Base-by-base conservation (phyloP, 1,139 yeast species). In the Suhomyces choctaworum region DNA sequence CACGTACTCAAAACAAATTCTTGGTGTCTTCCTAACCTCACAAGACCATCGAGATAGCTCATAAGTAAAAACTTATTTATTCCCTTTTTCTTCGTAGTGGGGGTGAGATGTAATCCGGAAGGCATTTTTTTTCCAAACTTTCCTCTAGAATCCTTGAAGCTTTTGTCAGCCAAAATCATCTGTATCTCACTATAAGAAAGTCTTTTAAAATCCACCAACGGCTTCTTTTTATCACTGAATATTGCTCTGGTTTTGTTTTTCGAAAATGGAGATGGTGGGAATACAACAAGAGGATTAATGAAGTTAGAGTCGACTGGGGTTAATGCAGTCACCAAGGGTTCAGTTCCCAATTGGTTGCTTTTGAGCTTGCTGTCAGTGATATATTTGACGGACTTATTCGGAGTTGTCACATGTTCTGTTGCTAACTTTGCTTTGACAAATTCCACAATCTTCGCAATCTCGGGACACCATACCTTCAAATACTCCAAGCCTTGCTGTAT, bases 391-490 rank as follows among this genome's bases (percentile, higher is more conserved):
- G 32, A 15, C 16, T 38, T 38, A 16, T 35, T 36, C 2, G 40
- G 33, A 3, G 38, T 11, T 3, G 26, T 28, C 2, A 32, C 14
- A 5, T 31, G 25, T 4, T 22, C 23, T 16, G 17, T 14, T 4
- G 31, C 27, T 12, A 27, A 17, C 3, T 27, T 25, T 3, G 27
- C 23, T 4, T 24, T 25, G 9, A 55, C 37, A 36, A 45, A 50
- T 4, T 45, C 37, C 22, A 54, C 42, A 27, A 66, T 39, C 9
- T 44, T 32, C 2, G 49, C 50, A n/a, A 65, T 47, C 38, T 66
- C 70, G 3, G 71, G 69, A 39, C 58, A 46, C 68, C 68, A 65
- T 4, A 51, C 44, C 25, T 47, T 45, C 34, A 66, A 46, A 30
- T 58, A 63, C 12, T 46, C 41, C 31, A 66, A 48, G 1, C 64